Evolutionary conservation across 106 monocot species (phyloP).

Genomic region (Acorus gramineus): DNA sequence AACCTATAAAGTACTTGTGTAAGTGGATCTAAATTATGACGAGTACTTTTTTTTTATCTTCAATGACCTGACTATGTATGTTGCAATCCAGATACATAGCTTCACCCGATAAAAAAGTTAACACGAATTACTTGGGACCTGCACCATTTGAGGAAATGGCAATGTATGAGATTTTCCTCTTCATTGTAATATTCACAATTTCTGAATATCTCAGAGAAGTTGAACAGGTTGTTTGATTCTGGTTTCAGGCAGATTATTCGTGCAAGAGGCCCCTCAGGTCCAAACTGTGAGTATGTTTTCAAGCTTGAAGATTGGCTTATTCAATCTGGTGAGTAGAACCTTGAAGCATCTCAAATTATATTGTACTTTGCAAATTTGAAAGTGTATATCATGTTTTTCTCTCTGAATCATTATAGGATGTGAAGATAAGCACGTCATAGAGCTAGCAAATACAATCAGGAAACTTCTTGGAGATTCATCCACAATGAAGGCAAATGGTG

Average conservation of each 20-base stretch:
- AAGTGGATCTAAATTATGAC: slow-evolving; percentile 21
- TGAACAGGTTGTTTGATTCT: background rate
- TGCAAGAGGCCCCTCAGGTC: slow-evolving; percentile 86
- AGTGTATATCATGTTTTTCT: background rate
- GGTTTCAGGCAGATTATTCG: slow-evolving; percentile 61
- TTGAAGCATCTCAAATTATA: background rate
- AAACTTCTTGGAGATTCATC: slow-evolving; percentile 21
- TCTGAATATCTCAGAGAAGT: background rate
- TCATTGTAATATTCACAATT: background rate
- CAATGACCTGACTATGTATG: slow-evolving; percentile 10
- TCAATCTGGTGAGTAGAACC: slow-evolving; percentile 33
- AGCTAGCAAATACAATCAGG: slow-evolving; percentile 59
- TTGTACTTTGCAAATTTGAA: background rate
- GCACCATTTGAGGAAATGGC: slow-evolving; percentile 88
- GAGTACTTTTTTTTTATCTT: background rate
- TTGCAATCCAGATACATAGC: slow-evolving; percentile 59
- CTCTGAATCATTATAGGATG: slow-evolving; percentile 34
- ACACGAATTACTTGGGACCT: slow-evolving; percentile 87
- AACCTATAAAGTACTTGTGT: slow-evolving; percentile 64
- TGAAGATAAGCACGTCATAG: slow-evolving; percentile 56
- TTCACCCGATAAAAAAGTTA: slow-evolving; percentile 54
- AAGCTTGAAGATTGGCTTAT: slow-evolving; percentile 61
- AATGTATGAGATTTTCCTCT: slow-evolving; percentile 25
- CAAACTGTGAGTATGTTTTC: slow-evolving; percentile 90
- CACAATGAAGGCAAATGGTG: too few relatives aligned